Conservation (phyloP, 78 protist species). For the Dictyostelium brefeldianum region DNA sequence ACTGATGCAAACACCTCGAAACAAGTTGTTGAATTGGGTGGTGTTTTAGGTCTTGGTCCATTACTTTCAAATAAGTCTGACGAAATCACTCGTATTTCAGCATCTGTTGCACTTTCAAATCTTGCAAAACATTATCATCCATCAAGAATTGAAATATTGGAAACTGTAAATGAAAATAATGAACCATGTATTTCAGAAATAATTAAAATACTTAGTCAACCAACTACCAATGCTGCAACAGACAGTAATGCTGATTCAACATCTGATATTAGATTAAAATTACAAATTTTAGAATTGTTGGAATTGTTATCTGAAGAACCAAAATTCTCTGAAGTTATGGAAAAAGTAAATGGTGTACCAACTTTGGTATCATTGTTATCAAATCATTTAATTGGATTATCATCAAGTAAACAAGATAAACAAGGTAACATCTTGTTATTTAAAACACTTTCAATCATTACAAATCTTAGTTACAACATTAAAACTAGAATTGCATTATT, state of each 20-base stretch:
- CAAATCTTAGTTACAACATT: neutral
- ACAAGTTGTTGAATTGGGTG: slow-evolving; percentile 55
- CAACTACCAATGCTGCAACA: neutral
- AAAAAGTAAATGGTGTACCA: slow-evolving; percentile 12
- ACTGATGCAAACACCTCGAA: slow-evolving; percentile 42
- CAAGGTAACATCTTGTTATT: slow-evolving; percentile 23
- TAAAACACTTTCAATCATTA: slow-evolving; percentile 51
- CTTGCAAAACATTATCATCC: slow-evolving; percentile 5
- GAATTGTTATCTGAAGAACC: slow-evolving; percentile 20
- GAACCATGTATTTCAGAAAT: neutral
- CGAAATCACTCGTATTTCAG: slow-evolving; percentile 36
- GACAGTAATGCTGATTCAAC: neutral
- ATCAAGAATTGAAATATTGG: slow-evolving; percentile 32
- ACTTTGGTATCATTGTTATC: slow-evolving; percentile 17
- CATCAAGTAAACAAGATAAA: neutral
- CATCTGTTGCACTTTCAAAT: slow-evolving; percentile 44
- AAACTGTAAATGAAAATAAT: slow-evolving; percentile 2
- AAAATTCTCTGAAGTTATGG: neutral
- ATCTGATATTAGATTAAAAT: slow-evolving; percentile 3
- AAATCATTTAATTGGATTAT: neutral
- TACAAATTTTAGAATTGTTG: slow-evolving; percentile 58
- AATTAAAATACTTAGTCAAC: neutral
- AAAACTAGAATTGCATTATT: slow-evolving; percentile 9
- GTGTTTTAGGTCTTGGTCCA: slow-evolving; percentile 46
- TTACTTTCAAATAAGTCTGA: slow-evolving; percentile 14